Base-by-base conservation (phyloP, 495 filamentous ascomycete species). In the Talaromyces borbonicus region DNA sequence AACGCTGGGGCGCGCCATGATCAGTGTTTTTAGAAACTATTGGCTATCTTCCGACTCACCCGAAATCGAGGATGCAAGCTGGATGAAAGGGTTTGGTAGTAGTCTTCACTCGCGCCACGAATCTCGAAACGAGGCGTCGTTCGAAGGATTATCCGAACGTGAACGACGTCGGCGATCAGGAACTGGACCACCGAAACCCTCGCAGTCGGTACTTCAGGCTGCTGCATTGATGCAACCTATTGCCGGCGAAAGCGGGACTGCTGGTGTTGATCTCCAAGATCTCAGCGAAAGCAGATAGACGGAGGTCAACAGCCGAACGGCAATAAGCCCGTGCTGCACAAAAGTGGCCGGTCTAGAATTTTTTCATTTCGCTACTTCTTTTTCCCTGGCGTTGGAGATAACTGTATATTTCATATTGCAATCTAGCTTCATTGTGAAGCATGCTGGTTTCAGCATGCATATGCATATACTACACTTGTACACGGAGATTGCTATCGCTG, bases 1-100 rank as follows among this genome's bases (percentile, higher is more conserved):
- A 16, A 77, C 73, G 58, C 51, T 88, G 19, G 89, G 87, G 2
- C 67, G 88, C 24, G 50, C 68, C 2, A 83, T 95, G 85, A 72
- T 93, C 14, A 62, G 68, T 3, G 59, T 88, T 15, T 82, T 81
- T 15, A 73, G 67, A 50, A 68, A 68, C 43, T 95, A 90, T 59
- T 95, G 88, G 89, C 60, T 90, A 6, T 86, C 77, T 42, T 15
- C 46, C 15, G 37, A 72, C 43, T 55, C 66, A 43, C 61, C 69
- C 23, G 63, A 70, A 44, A 57, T 51, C 32, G 66, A 72, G 19
- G 77, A 75, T 43, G 63, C 67, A 38, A 57, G 70, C 52, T 87
- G 83, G 83, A 70, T 78, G 50, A 61, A 66, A 39, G 69, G 68
- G 1, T 61, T 84, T 27, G 68, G 71, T 30, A 71, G 73, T 23